Conservation (phyloP, 2,329 filamentous ascomycete species). For the Aspergillus calidoustus region DNA sequence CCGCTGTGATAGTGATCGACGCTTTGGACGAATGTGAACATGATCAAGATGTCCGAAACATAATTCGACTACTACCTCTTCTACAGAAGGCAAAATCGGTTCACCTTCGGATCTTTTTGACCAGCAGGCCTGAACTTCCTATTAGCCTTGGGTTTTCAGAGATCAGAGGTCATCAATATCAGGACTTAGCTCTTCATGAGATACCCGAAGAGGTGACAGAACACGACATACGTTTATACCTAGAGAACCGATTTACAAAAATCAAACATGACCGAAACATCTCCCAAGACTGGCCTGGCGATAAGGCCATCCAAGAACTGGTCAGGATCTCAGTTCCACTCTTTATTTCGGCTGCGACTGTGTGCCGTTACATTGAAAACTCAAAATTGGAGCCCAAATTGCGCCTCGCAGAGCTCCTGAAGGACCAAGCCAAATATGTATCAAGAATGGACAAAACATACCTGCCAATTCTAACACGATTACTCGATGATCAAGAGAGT, state of each 20-base stretch:
- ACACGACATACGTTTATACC: conserved; percentile 32
- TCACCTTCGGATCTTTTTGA: conserved; percentile 31
- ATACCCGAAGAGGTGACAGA: conserved; percentile 25
- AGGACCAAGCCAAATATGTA: not conserved
- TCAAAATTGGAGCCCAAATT: conserved; percentile 21
- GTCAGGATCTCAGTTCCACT: conserved; percentile 20
- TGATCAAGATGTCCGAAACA: conserved; percentile 24
- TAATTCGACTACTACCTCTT: conserved; percentile 29
- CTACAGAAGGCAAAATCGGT: conserved; percentile 18
- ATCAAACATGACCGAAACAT: conserved; percentile 16
- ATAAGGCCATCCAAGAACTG: not conserved
- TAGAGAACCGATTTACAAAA: conserved; percentile 24
- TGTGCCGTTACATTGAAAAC: conserved; percentile 23
- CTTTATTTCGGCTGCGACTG: conserved; percentile 29
- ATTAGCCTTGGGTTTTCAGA: conserved; percentile 28
- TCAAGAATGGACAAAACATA: conserved; percentile 32
- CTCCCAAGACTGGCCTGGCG: conserved; percentile 26
- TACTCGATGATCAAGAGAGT: conserved; percentile 4
- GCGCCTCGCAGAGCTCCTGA: conserved; percentile 19
- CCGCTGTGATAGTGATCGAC: conserved; percentile 31
- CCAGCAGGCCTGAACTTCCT: conserved; percentile 34
- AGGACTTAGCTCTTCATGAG: conserved; percentile 26
- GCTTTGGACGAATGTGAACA: conserved; percentile 34
- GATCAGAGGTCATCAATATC: conserved; percentile 18
- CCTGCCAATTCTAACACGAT: not conserved